Conservation (phyloP, 129 eudicot genomes). For the Saussurea involucrata region DNA sequence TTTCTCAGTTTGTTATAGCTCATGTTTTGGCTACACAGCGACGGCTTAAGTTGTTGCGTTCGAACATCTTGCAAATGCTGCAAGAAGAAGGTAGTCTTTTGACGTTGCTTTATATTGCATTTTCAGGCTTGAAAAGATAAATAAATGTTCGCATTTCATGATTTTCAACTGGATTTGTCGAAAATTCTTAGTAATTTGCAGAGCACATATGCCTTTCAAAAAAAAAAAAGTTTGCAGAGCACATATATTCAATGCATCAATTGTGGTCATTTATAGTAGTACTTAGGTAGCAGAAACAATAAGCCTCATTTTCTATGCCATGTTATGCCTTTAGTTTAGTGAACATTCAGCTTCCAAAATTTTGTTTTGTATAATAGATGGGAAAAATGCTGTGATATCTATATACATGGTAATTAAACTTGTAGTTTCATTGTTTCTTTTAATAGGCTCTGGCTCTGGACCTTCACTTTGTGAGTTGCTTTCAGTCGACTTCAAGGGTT, state of each 20-base stretch:
- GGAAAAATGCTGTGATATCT: not conserved
- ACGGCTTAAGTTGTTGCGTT: slow-evolving; percentile 33
- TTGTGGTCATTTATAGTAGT: not conserved
- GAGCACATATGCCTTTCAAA: no score
- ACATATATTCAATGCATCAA: not conserved
- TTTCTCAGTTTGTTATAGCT: slow-evolving; percentile 43
- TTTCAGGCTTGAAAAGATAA: slow-evolving; percentile 1
- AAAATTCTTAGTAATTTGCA: no score
- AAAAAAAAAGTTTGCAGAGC: not conserved
- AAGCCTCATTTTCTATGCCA: not conserved
- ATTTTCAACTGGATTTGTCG: not conserved
- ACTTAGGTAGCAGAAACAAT: not conserved
- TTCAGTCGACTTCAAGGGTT: slow-evolving; percentile 37
- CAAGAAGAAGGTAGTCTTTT: slow-evolving; percentile 52
- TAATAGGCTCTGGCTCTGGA: slow-evolving; percentile 79
- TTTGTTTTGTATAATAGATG: not conserved
- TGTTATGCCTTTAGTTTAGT: not conserved
- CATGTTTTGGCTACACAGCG: slow-evolving; percentile 57
- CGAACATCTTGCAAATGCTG: slow-evolving; percentile 40
- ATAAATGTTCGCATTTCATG: not conserved
- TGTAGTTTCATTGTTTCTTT: slow-evolving; percentile 22
- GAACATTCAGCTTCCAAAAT: not conserved
- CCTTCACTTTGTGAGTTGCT: slow-evolving; percentile 65
- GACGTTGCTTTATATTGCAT: not conserved
- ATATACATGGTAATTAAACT: not conserved